A percentile compares a stretch with the other conserved stretches of the same genome.
Evolutionary conservation across 495 filamentous ascomycete species (phyloP).

Genomic region (Letharia lupina): DNA sequence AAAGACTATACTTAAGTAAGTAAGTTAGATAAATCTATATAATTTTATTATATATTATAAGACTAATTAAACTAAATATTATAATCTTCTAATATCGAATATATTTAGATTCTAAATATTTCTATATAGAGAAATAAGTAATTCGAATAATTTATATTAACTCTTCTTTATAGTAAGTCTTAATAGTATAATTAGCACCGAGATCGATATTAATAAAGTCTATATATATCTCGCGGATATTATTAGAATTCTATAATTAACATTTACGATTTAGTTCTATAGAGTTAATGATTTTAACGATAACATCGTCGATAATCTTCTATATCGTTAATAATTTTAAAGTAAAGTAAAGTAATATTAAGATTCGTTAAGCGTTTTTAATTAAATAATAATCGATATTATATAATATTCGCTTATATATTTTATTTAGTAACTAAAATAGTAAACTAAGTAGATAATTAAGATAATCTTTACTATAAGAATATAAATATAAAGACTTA

Average conservation of each 20-base stretch:
- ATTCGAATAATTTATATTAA: constrained; percentile 23
- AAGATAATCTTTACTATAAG: constrained; percentile 26
- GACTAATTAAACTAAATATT: constrained; percentile 22
- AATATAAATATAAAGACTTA: constrained; percentile 23
- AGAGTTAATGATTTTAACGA: constrained; percentile 26
- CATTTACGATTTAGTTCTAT: constrained; percentile 22
- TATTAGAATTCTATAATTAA: constrained; percentile 22
- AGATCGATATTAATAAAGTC: constrained; percentile 25
- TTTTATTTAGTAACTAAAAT: constrained; percentile 32
- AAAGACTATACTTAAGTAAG: constrained; percentile 28
- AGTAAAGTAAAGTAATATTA: constrained; percentile 33
- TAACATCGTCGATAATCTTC: constrained; percentile 32
- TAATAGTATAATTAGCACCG: constrained; percentile 1
- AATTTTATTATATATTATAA: constrained; percentile 27
- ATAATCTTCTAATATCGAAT: constrained; percentile 25
- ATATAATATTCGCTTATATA: constrained; percentile 32
- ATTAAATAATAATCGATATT: constrained; percentile 27
- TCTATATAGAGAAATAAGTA: constrained; percentile 36
- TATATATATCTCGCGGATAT: constrained; percentile 27
- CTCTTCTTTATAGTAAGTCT: neutral
- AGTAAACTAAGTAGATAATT: constrained; percentile 28
- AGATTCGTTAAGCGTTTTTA: constrained; percentile 31
- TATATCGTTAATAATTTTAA: constrained; percentile 27
- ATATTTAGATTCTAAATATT: constrained; percentile 34
- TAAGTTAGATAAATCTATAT: constrained; percentile 31